These are phyloP conservation scores for Lichtheimia ramosa DNA, from an alignment of 371 early-diverging fungal genomes.

Conservation along the genomic window DNA sequence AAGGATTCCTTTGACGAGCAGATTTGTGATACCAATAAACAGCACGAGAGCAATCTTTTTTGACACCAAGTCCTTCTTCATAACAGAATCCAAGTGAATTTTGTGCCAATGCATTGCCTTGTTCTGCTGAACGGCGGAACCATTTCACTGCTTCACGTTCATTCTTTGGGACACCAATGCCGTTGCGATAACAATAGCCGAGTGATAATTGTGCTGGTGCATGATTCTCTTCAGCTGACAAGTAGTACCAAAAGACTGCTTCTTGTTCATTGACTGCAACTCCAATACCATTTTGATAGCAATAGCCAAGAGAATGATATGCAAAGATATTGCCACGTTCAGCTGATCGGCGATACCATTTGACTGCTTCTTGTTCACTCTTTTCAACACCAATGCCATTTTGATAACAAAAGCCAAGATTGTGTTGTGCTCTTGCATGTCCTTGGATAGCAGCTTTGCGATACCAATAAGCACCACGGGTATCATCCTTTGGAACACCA, in stretches of 20 bases:
- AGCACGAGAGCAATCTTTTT: conserved; percentile 60
- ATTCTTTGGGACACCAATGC: conserved; percentile 68
- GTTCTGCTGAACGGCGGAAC: conserved; percentile 65
- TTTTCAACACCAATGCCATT: conserved; percentile 74
- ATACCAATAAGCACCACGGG: conserved; percentile 76
- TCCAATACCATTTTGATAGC: conserved; percentile 88
- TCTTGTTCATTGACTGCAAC: conserved; percentile 61
- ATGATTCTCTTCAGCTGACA: conserved; percentile 61
- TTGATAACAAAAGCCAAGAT: conserved; percentile 86
- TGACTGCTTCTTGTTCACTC: conserved; percentile 62
- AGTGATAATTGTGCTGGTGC: conserved; percentile 75
- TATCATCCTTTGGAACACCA: conserved; percentile 64
- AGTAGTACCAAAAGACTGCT: conserved; percentile 72
- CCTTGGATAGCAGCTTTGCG: conserved; percentile 75
- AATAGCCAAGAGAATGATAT: conserved; percentile 84
- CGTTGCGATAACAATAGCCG: conserved; percentile 81
- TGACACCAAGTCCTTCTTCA: conserved; percentile 72
- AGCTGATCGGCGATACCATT: conserved; percentile 74
- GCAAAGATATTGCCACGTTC: conserved; percentile 78
- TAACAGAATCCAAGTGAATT: conserved; percentile 83
- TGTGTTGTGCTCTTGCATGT: conserved; percentile 82
- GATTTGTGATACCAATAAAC: conserved; percentile 76
- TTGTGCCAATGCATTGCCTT: conserved; percentile 76
- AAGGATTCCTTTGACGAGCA: conserved; percentile 76
- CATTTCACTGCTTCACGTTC: conserved; percentile 67